A percentile compares a stretch with the other conserved stretches of the same genome.
phyloP scores from a whole-genome alignment of 192 early-diverging fungal genomes.

The Globomyces pollinis-pini region DNA sequence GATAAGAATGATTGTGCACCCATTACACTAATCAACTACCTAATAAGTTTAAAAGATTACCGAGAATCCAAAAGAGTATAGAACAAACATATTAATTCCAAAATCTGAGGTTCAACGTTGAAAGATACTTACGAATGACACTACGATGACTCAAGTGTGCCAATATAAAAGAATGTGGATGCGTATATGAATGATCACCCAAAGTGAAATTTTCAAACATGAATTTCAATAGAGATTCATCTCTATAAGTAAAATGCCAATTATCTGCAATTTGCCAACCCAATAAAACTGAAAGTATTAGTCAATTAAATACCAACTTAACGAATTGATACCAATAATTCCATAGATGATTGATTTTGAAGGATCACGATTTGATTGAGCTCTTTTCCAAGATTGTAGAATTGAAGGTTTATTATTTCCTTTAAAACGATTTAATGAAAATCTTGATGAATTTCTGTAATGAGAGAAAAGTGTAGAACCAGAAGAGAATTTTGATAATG shows the following conservation, averaged over 20 bases:
- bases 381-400: no score
- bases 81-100: constrained; percentile 11
- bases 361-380: no score
- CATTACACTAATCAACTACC: background rate
- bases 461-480: no score
- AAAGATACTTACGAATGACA: no score
- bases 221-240: background rate
- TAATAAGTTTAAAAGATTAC: background rate
- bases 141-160: constrained; percentile 1
- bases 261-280: background rate
- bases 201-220: constrained; percentile 10
- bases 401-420: no score
- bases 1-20: background rate
- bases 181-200: background rate
- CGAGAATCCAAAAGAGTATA: constrained; percentile 1
- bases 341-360: background rate
- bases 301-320: no score
- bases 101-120: no score
- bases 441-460: no score
- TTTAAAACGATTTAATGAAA: no score
- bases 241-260: background rate
- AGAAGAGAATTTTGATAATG: no score
- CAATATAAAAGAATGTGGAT: background rate
- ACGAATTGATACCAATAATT: background rate
- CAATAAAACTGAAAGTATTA: no score